phyloP scores from a whole-genome alignment of 2,329 filamentous ascomycete species.

The Teratosphaeria pseudoeucalypti region DNA sequence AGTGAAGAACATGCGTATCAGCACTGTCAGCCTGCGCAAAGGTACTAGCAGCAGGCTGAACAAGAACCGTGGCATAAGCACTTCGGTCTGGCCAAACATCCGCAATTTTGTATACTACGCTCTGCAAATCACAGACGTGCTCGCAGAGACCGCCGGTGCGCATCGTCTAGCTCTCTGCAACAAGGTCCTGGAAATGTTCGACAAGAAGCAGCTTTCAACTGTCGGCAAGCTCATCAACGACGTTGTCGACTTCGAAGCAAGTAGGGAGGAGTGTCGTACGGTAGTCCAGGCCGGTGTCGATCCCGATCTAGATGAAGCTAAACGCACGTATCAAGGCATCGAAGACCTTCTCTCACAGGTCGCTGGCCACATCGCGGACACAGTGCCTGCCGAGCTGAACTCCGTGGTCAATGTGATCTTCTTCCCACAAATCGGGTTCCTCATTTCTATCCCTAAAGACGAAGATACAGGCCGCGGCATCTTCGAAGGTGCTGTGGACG shows the following conservation, averaged over 20 bases:
- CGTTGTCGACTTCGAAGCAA: slow-evolving; percentile 71
- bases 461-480: slow-evolving; percentile 46
- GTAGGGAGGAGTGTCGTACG: slow-evolving; percentile 58
- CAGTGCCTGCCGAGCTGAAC: slow-evolving; percentile 50
- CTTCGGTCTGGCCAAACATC: slow-evolving; percentile 55
- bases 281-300: slow-evolving; percentile 65
- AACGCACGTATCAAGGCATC: slow-evolving; percentile 67
- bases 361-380: slow-evolving; percentile 50
- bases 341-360: slow-evolving; percentile 61
- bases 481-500: slow-evolving; percentile 51
- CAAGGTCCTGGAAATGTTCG: slow-evolving; percentile 52
- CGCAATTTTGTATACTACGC: slow-evolving; percentile 61
- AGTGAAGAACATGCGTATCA: slow-evolving; percentile 64
- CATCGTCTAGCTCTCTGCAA: slow-evolving; percentile 42
- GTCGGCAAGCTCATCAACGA: slow-evolving; percentile 62
- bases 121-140: slow-evolving; percentile 56
- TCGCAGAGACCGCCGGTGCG: slow-evolving; percentile 48
- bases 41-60: slow-evolving; percentile 53
- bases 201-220: slow-evolving; percentile 48
- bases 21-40: slow-evolving; percentile 62
- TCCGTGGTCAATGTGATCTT: slow-evolving; percentile 66
- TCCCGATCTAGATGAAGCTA: slow-evolving; percentile 64
- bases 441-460: slow-evolving; percentile 62
- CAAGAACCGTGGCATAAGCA: slow-evolving; percentile 51
- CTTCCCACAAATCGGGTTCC: slow-evolving; percentile 83